A percentile compares a stretch with the other conserved stretches of the same genome.
Conservation (phyloP, 805 yeast species). For the Kockiozyma suomiensis region DNA sequence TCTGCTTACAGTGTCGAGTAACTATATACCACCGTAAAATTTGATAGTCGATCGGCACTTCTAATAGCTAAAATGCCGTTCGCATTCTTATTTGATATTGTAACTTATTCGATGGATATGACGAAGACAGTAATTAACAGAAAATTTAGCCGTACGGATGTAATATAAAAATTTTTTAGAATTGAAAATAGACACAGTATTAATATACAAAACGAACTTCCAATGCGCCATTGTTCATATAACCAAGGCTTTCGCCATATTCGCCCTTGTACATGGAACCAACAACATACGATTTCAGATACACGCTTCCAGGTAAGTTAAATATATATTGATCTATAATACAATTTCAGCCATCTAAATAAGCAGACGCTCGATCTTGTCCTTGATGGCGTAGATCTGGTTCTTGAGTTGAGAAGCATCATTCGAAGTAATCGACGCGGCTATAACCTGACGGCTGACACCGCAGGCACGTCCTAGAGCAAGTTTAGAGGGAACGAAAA, state of each 20-base stretch:
- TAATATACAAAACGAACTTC: slow-evolving; percentile 3
- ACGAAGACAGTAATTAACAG: no score
- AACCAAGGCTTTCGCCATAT: background rate
- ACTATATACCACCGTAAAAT: no score
- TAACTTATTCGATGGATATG: no score
- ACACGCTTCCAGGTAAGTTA: background rate
- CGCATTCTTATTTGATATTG: no score
- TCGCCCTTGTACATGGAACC: background rate
- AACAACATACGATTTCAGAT: background rate
- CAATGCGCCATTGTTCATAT: background rate
- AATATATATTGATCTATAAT: background rate
- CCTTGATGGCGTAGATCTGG: slow-evolving; percentile 97
- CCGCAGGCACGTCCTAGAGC: slow-evolving; percentile 99
- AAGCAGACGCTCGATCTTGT: slow-evolving; percentile 96
- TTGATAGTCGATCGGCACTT: no score
- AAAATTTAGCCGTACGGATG: no score
- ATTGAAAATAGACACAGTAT: background rate
- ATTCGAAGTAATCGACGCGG: slow-evolving; percentile 97
- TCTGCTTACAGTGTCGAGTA: no score
- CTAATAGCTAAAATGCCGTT: no score
- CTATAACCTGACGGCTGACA: slow-evolving; percentile 98
- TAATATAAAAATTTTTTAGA: background rate
- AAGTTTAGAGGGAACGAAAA: slow-evolving; percentile 96
- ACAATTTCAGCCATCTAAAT: slow-evolving; percentile 52
- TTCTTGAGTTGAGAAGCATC: slow-evolving; percentile 96